Evolutionary conservation across 2,329 filamentous ascomycete genomes (phyloP).

Genomic region (Ceratocystis diversiconidia): DNA sequence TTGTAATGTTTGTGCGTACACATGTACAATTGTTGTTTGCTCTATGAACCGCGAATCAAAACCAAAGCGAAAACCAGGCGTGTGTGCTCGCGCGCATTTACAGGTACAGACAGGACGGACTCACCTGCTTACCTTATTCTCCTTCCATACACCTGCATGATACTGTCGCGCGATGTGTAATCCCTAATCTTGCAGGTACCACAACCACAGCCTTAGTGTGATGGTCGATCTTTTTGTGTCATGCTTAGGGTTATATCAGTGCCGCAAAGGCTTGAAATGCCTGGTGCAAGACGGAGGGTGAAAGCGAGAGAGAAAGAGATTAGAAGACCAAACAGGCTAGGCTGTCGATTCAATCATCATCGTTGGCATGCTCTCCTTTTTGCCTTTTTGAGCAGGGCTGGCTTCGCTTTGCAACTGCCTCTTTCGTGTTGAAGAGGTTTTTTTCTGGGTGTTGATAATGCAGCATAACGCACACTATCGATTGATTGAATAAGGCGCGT

Average conservation of each 20-base stretch:
- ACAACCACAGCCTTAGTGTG: background rate
- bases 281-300: background rate
- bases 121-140: background rate
- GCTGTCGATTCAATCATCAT: too few species aligned
- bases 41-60: background rate
- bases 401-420: too few species aligned
- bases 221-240: background rate
- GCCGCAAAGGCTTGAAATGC: background rate
- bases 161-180: background rate
- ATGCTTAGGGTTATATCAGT: background rate
- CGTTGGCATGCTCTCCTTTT: too few species aligned
- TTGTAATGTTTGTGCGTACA: background rate
- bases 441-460: too few species aligned
- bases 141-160: background rate
- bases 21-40: background rate
- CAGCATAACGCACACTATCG: too few species aligned
- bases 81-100: background rate
- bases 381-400: too few species aligned
- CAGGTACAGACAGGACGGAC: background rate
- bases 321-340: background rate
- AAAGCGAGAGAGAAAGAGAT: background rate
- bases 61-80: background rate
- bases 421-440: too few species aligned
- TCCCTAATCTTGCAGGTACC: background rate
- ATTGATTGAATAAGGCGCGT: too few species aligned